Evolutionary conservation across 306 rosid genomes (phyloP).

Genomic region (Fragaria ananassa): DNA sequence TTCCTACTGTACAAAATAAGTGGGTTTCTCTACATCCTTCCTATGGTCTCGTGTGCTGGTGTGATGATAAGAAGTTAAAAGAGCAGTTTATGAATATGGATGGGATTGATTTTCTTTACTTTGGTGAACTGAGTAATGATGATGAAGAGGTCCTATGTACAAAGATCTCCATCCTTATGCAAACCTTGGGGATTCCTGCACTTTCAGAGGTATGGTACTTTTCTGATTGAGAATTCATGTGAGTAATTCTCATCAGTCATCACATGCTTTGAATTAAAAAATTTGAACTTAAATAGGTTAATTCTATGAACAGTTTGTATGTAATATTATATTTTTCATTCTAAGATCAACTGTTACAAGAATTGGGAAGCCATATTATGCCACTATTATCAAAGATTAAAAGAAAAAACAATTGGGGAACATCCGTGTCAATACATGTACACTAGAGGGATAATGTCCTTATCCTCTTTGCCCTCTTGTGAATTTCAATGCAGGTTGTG

Average conservation of each 20-base stretch:
- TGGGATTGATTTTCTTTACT: constrained; percentile 61
- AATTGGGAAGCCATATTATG: not conserved
- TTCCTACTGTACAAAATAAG: constrained; percentile 83
- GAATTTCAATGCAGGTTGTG: constrained; percentile 60
- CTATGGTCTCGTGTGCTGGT: constrained; percentile 81
- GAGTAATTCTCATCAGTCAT: not conserved
- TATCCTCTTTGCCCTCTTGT: not conserved
- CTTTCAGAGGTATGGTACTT: constrained; percentile 72
- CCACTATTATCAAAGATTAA: not conserved
- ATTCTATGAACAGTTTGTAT: not conserved
- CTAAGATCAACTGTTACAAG: not conserved
- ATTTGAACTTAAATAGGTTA: not conserved
- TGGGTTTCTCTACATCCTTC: constrained; percentile 93
- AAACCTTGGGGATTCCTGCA: constrained; percentile 72
- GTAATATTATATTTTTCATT: not conserved
- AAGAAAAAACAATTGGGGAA: not conserved
- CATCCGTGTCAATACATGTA: not conserved
- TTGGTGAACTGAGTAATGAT: constrained; percentile 48
- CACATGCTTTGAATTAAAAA: not conserved
- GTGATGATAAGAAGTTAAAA: constrained; percentile 61
- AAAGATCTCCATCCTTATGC: constrained; percentile 60
- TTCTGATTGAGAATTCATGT: constrained; percentile 2
- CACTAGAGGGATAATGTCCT: not conserved
- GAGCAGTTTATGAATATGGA: constrained; percentile 64
- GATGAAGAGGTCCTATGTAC: constrained; percentile 43